A percentile compares a stretch with the other conserved stretches of the same genome.
phyloP scores from a whole-genome alignment of 208 protist species.

The Acanthamoeba castellanii region DNA sequence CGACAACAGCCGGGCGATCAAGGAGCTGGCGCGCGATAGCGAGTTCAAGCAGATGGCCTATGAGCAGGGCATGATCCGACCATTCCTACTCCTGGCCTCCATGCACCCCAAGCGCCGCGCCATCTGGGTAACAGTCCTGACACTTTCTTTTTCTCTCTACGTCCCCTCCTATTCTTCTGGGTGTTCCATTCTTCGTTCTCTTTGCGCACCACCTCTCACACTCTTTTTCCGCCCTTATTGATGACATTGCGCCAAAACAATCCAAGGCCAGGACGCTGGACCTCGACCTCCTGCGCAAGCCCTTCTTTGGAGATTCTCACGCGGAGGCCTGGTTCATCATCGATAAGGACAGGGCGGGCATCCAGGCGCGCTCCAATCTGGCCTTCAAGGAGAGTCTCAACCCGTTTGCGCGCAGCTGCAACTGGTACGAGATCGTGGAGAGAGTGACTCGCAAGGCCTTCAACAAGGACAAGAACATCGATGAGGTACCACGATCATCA shows the following conservation, averaged over 20 bases:
- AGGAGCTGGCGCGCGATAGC: slow-evolving; percentile 9
- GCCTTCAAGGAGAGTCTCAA: slow-evolving; percentile 51
- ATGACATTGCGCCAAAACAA: background rate
- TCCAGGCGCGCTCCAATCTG: slow-evolving; percentile 1
- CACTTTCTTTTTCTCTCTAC: background rate
- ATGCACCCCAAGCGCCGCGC: background rate
- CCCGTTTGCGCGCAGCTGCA: slow-evolving; percentile 48
- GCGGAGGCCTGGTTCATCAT: slow-evolving; percentile 18
- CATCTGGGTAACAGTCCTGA: background rate
- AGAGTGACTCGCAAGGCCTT: slow-evolving; percentile 20
- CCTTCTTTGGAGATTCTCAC: background rate
- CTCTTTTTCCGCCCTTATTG: too few relatives aligned
- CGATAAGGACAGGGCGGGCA: slow-evolving; percentile 10
- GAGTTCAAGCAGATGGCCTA: slow-evolving; percentile 4
- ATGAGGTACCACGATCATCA: background rate
- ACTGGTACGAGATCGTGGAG: slow-evolving; percentile 47
- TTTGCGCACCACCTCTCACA: background rate
- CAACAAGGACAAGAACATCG: slow-evolving; percentile 7
- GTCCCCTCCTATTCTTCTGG: background rate
- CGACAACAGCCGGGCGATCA: background rate
- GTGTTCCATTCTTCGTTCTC: background rate
- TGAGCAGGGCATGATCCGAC: slow-evolving; percentile 37
- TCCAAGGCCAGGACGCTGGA: background rate
- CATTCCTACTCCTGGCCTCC: slow-evolving; percentile 23
- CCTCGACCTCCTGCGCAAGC: slow-evolving; percentile 5